Conservation (phyloP, 305 asterid species). For the Fraxinus angustifolia region DNA sequence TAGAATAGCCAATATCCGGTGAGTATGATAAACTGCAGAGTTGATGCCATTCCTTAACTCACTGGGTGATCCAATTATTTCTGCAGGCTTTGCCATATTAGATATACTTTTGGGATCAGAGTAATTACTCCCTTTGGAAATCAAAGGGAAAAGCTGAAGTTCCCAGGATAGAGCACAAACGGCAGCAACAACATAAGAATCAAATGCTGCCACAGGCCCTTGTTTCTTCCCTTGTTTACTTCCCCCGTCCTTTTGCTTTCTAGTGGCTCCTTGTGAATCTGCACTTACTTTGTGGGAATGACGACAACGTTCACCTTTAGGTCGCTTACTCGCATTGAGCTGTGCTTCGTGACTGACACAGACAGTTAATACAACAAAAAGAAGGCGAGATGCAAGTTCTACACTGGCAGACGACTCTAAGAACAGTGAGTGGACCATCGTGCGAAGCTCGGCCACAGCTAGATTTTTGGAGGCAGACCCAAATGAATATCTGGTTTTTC, state of each 20-base stretch:
- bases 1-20: constrained; percentile 72
- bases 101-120: constrained; percentile 31
- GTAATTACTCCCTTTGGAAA: constrained; percentile 53
- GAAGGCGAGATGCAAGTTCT: constrained; percentile 95
- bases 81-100: constrained; percentile 43
- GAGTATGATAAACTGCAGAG: constrained; percentile 85
- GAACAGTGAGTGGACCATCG: constrained; percentile 93
- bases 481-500: constrained; percentile 65
- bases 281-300: constrained; percentile 40
- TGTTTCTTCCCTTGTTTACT: constrained; percentile 60
- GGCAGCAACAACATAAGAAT: constrained; percentile 96
- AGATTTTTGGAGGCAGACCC: constrained; percentile 92
- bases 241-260: constrained; percentile 42
- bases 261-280: constrained; percentile 35
- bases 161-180: constrained; percentile 96
- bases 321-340: constrained; percentile 63
- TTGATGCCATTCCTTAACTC: constrained; percentile 64
- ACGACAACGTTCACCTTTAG: constrained; percentile 51
- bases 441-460: constrained; percentile 91
- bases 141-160: constrained; percentile 82
- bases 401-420: constrained; percentile 79
- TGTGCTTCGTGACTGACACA: constrained; percentile 96
- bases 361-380: constrained; percentile 87
- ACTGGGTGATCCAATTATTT: constrained; percentile 41
- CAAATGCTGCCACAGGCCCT: constrained; percentile 96